Conservation (phyloP, 1,139 yeast genomes). For the Debaryomyces coudertii region DNA sequence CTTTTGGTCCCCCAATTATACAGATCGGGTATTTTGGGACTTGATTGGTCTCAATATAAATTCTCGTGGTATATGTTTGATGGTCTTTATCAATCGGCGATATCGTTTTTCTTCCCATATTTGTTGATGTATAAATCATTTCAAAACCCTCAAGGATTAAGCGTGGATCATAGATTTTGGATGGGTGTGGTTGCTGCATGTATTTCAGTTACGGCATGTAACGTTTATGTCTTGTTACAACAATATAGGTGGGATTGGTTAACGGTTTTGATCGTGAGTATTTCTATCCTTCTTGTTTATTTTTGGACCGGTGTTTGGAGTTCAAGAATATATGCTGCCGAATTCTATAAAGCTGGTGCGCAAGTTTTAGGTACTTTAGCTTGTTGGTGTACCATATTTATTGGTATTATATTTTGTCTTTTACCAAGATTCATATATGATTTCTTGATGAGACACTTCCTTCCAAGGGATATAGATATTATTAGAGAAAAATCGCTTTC, state of each 20-base stretch:
- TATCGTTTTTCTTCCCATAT: conserved; percentile 60
- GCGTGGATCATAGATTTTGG: conserved; percentile 61
- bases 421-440: conserved; percentile 58
- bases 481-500: conserved; percentile 51
- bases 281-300: conserved; percentile 55
- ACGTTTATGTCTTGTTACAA: conserved; percentile 54
- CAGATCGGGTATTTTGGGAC: conserved; percentile 54
- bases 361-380: conserved; percentile 55
- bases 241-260: conserved; percentile 69
- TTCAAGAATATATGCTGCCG: conserved; percentile 39
- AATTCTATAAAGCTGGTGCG: conserved; percentile 59
- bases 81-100: conserved; percentile 60
- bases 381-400: conserved; percentile 55
- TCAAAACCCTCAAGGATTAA: conserved; percentile 52
- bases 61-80: conserved; percentile 61
- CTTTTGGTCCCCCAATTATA: conserved; percentile 62
- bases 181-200: conserved; percentile 54
- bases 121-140: conserved; percentile 49
- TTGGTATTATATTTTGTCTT: conserved; percentile 50
- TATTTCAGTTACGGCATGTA: conserved; percentile 56
- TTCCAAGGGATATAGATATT: conserved; percentile 58
- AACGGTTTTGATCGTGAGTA: conserved; percentile 47
- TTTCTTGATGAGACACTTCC: conserved; percentile 47
- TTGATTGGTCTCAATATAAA: conserved; percentile 56
- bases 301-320: conserved; percentile 71